A percentile compares a stretch with the other conserved stretches of the same genome.
Conservation (phyloP, 1,139 yeast species). For the Candida frijolesensis region DNA sequence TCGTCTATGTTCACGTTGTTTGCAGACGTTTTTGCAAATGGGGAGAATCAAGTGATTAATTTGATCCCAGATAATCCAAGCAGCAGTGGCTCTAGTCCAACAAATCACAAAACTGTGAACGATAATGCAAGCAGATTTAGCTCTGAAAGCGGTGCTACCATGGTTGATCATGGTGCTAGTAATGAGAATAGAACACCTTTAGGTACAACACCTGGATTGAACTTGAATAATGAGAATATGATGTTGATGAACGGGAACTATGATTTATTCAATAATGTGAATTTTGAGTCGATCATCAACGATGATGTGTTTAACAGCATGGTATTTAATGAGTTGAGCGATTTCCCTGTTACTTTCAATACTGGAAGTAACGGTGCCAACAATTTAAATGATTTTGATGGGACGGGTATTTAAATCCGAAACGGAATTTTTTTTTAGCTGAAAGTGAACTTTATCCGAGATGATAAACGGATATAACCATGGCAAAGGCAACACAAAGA, state of each 20-base stretch:
- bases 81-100: not conserved
- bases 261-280: conserved; percentile 2
- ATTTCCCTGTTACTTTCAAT: conserved; percentile 7
- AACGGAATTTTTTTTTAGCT: not conserved
- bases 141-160: not conserved
- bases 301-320: conserved; percentile 13
- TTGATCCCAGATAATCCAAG: not conserved
- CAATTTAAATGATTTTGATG: not conserved
- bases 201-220: conserved; percentile 2
- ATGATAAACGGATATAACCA: not conserved
- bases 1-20: conserved; percentile 18
- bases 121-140: not conserved
- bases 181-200: not conserved
- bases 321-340: conserved; percentile 14
- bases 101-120: not conserved
- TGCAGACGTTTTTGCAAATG: conserved; percentile 23
- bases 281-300: conserved; percentile 7
- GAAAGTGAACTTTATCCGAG: not conserved
- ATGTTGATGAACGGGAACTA: conserved; percentile 8
- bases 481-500: too few relatives aligned
- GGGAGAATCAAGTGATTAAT: not conserved
- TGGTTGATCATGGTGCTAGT: not conserved
- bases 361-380: not conserved
- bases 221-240: conserved; percentile 4
- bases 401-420: not conserved